These are phyloP conservation scores for Aureobasidium sp. DNA, from an alignment of 2,329 filamentous ascomycete genomes.

Conservation along the genomic window DNA sequence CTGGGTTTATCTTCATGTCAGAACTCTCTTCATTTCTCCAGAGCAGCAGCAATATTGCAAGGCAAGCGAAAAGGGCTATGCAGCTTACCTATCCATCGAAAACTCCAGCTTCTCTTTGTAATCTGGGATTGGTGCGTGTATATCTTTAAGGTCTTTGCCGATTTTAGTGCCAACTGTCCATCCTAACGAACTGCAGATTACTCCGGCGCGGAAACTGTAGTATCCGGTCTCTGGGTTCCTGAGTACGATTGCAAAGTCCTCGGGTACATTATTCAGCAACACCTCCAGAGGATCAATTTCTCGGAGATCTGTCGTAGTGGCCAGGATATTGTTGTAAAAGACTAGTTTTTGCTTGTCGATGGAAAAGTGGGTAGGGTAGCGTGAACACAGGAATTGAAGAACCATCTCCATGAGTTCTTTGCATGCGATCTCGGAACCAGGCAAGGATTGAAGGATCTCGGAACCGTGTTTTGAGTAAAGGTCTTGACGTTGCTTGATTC, in stretches of 20 bases:
- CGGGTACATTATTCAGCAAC: conserved; percentile 69
- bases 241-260: conserved; percentile 74
- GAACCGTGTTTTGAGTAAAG: conserved; percentile 58
- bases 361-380: conserved; percentile 70
- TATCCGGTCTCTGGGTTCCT: conserved; percentile 63
- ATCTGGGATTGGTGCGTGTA: conserved; percentile 69
- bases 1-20: not conserved
- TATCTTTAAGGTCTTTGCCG: conserved; percentile 59
- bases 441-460: conserved; percentile 59
- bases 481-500: conserved; percentile 60
- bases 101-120: conserved; percentile 84
- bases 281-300: conserved; percentile 59
- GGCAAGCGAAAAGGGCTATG: not conserved
- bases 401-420: conserved; percentile 86
- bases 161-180: conserved; percentile 75
- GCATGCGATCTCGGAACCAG: conserved; percentile 69
- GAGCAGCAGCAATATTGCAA: not conserved
- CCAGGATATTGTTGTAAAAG: conserved; percentile 63
- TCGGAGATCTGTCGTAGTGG: conserved; percentile 54
- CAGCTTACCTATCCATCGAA: conserved; percentile 68
- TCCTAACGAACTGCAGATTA: conserved; percentile 71
- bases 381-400: conserved; percentile 67
- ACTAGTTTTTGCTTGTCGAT: conserved; percentile 47
- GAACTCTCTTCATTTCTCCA: not conserved
- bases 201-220: conserved; percentile 67